Percentiles rank a stretch among this genome's conserved stretches.
These are phyloP conservation scores for Tuber magnatum DNA, from an alignment of 495 filamentous ascomycete species.

Conservation along the genomic window DNA sequence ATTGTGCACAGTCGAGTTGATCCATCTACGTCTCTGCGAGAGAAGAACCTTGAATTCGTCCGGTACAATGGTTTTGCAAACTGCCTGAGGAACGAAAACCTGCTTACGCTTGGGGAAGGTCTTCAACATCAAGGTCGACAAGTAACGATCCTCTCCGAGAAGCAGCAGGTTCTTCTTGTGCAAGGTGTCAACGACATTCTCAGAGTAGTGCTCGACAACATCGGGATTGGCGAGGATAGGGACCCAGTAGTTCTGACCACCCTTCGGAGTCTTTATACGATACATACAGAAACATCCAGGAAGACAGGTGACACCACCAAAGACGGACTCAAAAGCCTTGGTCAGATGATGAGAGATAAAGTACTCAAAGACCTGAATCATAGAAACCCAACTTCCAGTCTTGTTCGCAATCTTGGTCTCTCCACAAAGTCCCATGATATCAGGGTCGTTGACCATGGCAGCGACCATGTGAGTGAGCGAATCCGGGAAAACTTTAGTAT, in stretches of 20 bases:
- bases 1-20: conserved; percentile 99
- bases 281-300: conserved; percentile 99
- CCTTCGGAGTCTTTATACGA: conserved; percentile 97
- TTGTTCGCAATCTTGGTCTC: conserved; percentile 99
- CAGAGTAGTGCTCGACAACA: conserved; percentile 97
- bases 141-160: conserved; percentile 92
- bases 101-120: conserved; percentile 99
- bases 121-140: conserved; percentile 93
- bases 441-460: conserved; percentile 97
- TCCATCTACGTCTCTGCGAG: conserved; percentile 93
- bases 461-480: conserved; percentile 97
- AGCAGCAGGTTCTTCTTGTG: conserved; percentile 97
- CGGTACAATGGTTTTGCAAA: conserved; percentile 96
- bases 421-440: conserved; percentile 98
- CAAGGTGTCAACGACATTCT: conserved; percentile 97
- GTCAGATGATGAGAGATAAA: conserved; percentile 96
- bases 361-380: conserved; percentile 99
- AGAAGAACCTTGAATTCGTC: conserved; percentile 87
- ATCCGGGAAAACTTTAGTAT: conserved; percentile 98
- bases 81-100: conserved; percentile 94
- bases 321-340: conserved; percentile 96
- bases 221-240: conserved; percentile 98
- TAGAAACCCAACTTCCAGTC: conserved; percentile 83
- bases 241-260: conserved; percentile 98
- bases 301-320: conserved; percentile 98